Base-by-base conservation (phyloP, 2,329 filamentous ascomycete species). In the Pestalotiopsis sp. region DNA sequence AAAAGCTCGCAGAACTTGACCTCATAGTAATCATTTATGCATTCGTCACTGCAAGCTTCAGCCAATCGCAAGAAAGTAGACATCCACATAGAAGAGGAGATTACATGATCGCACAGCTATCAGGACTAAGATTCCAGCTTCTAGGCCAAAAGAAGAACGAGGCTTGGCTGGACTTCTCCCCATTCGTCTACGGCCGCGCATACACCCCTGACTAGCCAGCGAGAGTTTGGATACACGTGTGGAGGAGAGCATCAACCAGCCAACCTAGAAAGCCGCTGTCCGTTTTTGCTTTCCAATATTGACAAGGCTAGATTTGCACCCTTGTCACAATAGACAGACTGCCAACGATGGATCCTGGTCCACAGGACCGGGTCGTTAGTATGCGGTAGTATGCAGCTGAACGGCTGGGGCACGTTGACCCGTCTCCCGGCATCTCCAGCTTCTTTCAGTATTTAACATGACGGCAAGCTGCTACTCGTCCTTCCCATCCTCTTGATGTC, bases 401-500 rank as follows among this genome's bases (percentile, higher is more conserved):
- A 52, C 49, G 17, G 20, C 27, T 56, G 52, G 23, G 25, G 31
- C 4, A 17, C 65, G 14, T 60, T 49, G 27, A 36, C 20, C 40
- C 17, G 38, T 49, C 40, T 25, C 57, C 41, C 59, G 59, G 27
- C 59, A 36, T 38, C 59, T 61, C 59, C 59, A 61, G 59, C 59
- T 61, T 61, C 59, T 61, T 40, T 52, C 45, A 52, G 45, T 67
- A 67, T 67, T 67, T 63, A 67, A 52, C n/a, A 63, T 40, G 40
- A 25, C 66, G 40, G 66, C 66, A 38, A 20, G 58, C 57, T 63
- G 57, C 57, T 41, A 56, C 27, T 41, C 66, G 31, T 56, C 7
- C 38, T 52, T n/a, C 36, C 17, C 40, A 11, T 49, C 23, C n/a
- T 40, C 25, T 56, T 63, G 66, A 52, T 63, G 58, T 31, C 58